Evolutionary conservation across 495 filamentous ascomycete species (phyloP).

Genomic region (Cercophora sp.): DNA sequence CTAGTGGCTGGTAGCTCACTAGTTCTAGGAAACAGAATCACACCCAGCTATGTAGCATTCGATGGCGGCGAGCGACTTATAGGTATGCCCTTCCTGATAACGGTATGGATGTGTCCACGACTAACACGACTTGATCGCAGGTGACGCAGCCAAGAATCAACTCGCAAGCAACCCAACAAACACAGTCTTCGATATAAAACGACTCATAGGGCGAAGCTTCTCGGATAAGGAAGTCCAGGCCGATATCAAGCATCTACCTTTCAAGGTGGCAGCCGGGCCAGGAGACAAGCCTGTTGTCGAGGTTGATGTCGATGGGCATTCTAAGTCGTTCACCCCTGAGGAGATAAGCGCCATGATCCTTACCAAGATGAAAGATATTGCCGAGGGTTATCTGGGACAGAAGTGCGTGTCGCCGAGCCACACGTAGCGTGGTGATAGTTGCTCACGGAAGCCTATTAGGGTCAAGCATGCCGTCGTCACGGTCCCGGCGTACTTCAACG

Average conservation of each 20-base stretch:
- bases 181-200: slow-evolving; percentile 98
- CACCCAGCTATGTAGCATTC: slow-evolving; percentile 94
- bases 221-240: slow-evolving; percentile 72
- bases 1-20: neutral
- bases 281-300: slow-evolving; percentile 73
- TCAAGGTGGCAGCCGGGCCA: slow-evolving; percentile 65
- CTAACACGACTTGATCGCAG: slow-evolving; percentile 27
- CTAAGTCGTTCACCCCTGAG: slow-evolving; percentile 72
- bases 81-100: slow-evolving; percentile 32
- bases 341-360: slow-evolving; percentile 81
- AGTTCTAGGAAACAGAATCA: slow-evolving; percentile 77
- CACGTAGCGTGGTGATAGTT: no score
- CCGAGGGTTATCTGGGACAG: slow-evolving; percentile 81
- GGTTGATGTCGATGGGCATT: slow-evolving; percentile 64
- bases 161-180: slow-evolving; percentile 96
- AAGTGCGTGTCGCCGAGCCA: no score
- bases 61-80: slow-evolving; percentile 62
- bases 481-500: slow-evolving; percentile 95
- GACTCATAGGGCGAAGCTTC: slow-evolving; percentile 81
- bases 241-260: slow-evolving; percentile 82
- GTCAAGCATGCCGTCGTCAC: slow-evolving; percentile 93
- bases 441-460: no score
- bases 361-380: slow-evolving; percentile 92
- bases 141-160: slow-evolving; percentile 99
- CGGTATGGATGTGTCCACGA: neutral